phyloP scores from a whole-genome alignment of 352 stramenopile species.

The Pelagophyceae sp. region DNA sequence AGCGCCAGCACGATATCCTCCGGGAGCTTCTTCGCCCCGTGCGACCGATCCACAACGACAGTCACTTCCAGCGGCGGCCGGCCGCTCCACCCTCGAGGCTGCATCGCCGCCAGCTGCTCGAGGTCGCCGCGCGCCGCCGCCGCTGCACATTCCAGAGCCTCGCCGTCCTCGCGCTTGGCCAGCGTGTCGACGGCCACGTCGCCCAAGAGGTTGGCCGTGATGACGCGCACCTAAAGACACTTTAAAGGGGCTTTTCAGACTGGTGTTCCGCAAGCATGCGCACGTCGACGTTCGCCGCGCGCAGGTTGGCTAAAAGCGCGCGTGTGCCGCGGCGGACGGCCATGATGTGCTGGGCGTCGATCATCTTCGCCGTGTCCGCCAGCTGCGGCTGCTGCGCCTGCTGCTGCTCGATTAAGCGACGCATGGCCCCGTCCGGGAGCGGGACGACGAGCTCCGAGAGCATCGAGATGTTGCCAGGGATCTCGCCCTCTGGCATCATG shows the following conservation, averaged over 20 bases:
- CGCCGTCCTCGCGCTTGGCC: background rate
- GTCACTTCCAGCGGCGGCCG: too few species aligned
- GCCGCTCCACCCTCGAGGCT: too few species aligned
- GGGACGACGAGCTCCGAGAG: constrained; percentile 1
- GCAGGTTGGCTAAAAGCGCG: background rate
- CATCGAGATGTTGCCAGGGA: background rate
- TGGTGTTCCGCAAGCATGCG: too few species aligned
- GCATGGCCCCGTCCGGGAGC: background rate
- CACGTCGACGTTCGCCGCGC: background rate
- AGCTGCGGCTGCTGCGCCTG: background rate
- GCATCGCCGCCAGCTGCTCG: background rate
- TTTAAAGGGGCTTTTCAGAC: too few species aligned
- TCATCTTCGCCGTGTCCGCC: background rate
- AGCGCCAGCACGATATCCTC: background rate
- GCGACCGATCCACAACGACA: background rate
- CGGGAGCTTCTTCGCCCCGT: background rate
- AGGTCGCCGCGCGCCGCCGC: background rate
- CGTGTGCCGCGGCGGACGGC: background rate
- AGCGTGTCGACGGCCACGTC: background rate
- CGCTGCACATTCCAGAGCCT: background rate
- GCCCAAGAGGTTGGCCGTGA: constrained; percentile 13
- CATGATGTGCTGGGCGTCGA: background rate
- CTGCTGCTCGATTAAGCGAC: background rate
- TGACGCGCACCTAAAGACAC: too few species aligned
- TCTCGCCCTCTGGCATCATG: constrained; percentile 15